These are phyloP conservation scores for Xylaria grammica DNA, from an alignment of 495 filamentous ascomycete genomes.

Conservation along the genomic window DNA sequence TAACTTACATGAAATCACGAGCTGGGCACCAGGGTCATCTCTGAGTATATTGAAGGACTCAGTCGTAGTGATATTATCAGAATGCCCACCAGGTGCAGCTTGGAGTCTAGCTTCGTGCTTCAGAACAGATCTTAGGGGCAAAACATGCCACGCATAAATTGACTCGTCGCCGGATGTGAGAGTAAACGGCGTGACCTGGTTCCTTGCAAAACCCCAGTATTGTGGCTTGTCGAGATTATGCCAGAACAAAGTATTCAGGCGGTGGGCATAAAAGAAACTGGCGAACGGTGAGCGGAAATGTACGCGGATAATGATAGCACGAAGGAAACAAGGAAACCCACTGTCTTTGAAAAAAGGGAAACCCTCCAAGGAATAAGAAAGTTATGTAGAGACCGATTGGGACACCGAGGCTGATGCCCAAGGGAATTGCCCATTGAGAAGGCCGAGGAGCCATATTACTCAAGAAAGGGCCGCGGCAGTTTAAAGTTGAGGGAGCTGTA, in stretches of 20 bases:
- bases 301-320: neutral
- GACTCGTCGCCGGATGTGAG: conserved; percentile 62
- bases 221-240: conserved; percentile 73
- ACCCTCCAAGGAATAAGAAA: conserved; percentile 53
- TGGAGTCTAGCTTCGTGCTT: conserved; percentile 59
- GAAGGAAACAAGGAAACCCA: conserved; percentile 40
- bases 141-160: conserved; percentile 75
- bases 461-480: too few relatives aligned
- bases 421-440: conserved; percentile 32
- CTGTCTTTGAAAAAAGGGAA: conserved; percentile 64
- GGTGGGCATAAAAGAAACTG: conserved; percentile 80
- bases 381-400: conserved; percentile 47
- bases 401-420: conserved; percentile 40
- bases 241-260: conserved; percentile 70
- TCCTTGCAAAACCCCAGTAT: conserved; percentile 79
- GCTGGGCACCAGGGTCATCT: conserved; percentile 63
- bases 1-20: conserved; percentile 62
- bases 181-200: conserved; percentile 71
- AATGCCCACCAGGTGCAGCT: conserved; percentile 54
- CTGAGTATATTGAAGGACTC: conserved; percentile 63
- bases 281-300: neutral
- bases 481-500: too few relatives aligned
- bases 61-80: conserved; percentile 59
- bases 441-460: conserved; percentile 28
- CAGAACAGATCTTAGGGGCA: conserved; percentile 67